Evolutionary conservation across 768 basidiomycete genomes (phyloP).

Genomic region (Holtermannia corniformis): DNA sequence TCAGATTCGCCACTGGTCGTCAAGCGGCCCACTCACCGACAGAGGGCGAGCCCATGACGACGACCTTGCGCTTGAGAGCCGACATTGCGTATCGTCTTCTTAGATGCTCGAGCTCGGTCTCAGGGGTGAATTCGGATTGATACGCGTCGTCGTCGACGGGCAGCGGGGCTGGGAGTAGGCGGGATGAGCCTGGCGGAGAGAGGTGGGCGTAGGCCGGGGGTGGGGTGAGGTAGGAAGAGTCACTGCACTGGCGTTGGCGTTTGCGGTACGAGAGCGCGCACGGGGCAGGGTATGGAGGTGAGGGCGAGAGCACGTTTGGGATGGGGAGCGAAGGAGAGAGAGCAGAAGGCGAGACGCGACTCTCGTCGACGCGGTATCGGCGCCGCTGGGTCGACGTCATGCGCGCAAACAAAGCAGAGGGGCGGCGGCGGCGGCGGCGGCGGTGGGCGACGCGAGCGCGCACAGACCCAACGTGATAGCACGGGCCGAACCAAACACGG

Average conservation of each 20-base stretch:
- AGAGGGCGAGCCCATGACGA: slow-evolving; percentile 40
- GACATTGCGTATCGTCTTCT: background rate
- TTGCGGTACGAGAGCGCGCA: background rate
- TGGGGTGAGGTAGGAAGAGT: background rate
- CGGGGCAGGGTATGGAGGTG: background rate
- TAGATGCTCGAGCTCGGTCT: too few species aligned
- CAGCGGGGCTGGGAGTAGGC: background rate
- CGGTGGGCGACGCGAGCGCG: too few species aligned
- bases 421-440: too few species aligned
- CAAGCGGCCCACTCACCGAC: slow-evolving; percentile 31
- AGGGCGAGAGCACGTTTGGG: background rate
- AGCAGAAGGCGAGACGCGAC: background rate
- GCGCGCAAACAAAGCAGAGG: background rate
- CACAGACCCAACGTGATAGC: too few species aligned
- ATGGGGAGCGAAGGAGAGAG: background rate
- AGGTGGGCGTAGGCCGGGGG: background rate
- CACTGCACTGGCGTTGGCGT: background rate
- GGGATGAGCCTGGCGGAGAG: background rate
- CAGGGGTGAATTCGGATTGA: background rate
- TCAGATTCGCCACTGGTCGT: background rate
- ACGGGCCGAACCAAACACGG: too few species aligned
- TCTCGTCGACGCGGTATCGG: background rate
- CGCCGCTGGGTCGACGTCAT: background rate
- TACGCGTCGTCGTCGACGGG: background rate
- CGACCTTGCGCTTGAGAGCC: slow-evolving; percentile 36